These are phyloP conservation scores for Chaetomium globosum DNA, from an alignment of 2,329 filamentous ascomycete genomes.

Conservation along the genomic window DNA sequence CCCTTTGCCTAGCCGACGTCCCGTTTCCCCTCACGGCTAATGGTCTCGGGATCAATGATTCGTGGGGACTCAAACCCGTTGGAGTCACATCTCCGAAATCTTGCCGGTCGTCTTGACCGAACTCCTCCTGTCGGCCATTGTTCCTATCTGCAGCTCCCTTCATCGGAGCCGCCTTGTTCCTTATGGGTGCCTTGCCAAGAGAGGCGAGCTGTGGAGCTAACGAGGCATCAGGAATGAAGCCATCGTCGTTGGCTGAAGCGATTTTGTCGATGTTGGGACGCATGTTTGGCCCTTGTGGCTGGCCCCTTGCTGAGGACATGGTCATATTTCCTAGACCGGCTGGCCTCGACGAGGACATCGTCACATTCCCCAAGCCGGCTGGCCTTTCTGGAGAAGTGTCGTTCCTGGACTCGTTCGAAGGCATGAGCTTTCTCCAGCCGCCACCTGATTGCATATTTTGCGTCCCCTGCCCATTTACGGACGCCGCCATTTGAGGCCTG, in stretches of 20 bases:
- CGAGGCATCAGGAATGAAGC: conserved; percentile 31
- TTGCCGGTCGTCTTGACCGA: not conserved
- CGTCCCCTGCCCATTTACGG: not conserved
- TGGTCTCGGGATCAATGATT: conserved; percentile 5
- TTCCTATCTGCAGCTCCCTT: not conserved
- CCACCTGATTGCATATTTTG: not conserved
- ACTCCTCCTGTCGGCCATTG: not conserved
- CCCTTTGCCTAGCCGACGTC: not conserved
- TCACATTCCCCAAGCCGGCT: conserved; percentile 1
- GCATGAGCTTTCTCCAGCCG: not conserved
- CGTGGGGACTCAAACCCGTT: not conserved
- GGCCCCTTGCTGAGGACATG: conserved; percentile 1
- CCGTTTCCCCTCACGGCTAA: not conserved
- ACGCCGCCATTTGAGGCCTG: not conserved
- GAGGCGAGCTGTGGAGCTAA: conserved; percentile 15
- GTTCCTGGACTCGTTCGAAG: not conserved
- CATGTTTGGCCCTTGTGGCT: not conserved
- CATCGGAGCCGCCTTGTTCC: not conserved
- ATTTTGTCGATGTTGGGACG: not conserved
- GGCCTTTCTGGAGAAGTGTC: not conserved
- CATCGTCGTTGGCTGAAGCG: not conserved
- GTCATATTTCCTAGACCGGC: not conserved
- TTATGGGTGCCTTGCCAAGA: conserved; percentile 17
- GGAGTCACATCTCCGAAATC: not conserved
- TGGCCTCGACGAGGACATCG: not conserved